phyloP scores from a whole-genome alignment of 2,329 filamentous ascomycete genomes.

The Stemphylium vesicarium region DNA sequence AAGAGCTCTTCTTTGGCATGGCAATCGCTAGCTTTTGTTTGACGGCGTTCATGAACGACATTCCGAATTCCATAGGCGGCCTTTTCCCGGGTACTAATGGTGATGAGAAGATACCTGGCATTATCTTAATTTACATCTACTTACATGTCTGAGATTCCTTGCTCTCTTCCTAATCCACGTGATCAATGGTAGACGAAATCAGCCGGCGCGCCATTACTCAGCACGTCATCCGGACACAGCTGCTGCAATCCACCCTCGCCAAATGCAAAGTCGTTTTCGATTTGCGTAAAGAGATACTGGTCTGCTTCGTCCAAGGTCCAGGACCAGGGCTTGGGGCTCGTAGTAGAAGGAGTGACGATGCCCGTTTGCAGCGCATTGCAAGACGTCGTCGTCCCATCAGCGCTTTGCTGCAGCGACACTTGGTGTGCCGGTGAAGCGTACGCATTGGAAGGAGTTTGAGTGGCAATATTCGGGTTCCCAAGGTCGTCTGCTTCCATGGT shows the following conservation, averaged over 20 bases:
- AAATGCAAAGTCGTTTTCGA: constrained; percentile 41
- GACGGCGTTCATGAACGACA: too few relatives aligned
- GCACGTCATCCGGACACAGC: constrained; percentile 28
- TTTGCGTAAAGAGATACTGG: constrained; percentile 40
- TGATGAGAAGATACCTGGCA: too few relatives aligned
- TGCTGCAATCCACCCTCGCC: constrained; percentile 35
- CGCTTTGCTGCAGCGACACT: constrained; percentile 7
- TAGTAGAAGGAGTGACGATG: constrained; percentile 11
- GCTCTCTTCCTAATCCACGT: not conserved
- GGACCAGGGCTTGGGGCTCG: constrained; percentile 30
- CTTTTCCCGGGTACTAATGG: too few relatives aligned
- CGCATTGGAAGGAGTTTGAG: constrained; percentile 1
- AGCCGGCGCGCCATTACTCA: constrained; percentile 15
- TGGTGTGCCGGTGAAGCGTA: constrained; percentile 2
- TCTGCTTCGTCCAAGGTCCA: constrained; percentile 40
- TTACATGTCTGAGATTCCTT: too few relatives aligned
- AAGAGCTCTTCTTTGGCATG: too few relatives aligned
- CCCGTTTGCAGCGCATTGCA: constrained; percentile 1
- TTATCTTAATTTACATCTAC: too few relatives aligned
- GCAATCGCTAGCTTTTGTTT: too few relatives aligned
- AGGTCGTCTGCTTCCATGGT: constrained; percentile 36
- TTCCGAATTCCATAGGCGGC: too few relatives aligned
- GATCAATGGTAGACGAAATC: constrained; percentile 21
- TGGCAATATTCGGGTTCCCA: constrained; percentile 17
- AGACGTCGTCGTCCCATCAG: not conserved